A percentile compares a stretch with the other conserved stretches of the same genome.
Conservation (phyloP, 352 stramenopile species). For the Phytophthora vignae region DNA sequence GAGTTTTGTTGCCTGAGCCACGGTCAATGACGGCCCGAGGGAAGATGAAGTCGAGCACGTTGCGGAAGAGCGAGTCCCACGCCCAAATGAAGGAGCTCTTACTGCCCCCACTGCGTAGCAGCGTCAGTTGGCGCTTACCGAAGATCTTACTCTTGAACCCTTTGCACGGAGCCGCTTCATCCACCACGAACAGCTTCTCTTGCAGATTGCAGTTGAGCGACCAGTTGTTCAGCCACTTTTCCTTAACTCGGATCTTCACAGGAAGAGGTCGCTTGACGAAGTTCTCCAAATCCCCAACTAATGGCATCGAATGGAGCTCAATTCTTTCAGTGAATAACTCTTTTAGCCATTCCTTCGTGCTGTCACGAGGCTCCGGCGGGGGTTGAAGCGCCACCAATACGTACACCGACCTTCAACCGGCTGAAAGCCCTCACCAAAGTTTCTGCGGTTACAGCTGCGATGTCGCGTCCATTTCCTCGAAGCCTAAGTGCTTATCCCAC, state of each 20-base stretch:
- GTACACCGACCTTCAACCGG: neutral
- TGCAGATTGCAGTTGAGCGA: conserved; percentile 2
- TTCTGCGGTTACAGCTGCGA: too few relatives aligned
- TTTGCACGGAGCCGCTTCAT: conserved; percentile 11
- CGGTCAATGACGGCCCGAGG: conserved; percentile 14
- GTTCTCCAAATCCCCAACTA: neutral
- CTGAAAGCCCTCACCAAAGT: too few relatives aligned
- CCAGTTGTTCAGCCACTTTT: too few relatives aligned
- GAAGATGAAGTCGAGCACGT: conserved; percentile 18
- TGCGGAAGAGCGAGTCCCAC: conserved; percentile 15
- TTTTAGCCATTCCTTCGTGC: neutral
- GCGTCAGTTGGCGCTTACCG: conserved; percentile 2
- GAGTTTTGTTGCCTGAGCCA: conserved; percentile 11
- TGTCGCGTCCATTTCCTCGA: too few relatives aligned
- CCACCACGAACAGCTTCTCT: conserved; percentile 18
- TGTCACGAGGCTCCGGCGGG: neutral
- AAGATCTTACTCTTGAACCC: conserved; percentile 16
- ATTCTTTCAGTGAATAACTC: neutral
- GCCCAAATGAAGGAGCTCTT: conserved; percentile 11
- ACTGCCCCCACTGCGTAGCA: conserved; percentile 1
- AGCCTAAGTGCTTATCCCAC: too few relatives aligned
- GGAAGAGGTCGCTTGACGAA: conserved; percentile 11
- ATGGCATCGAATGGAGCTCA: neutral
- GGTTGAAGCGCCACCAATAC: conserved; percentile 7
- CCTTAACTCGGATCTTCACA: conserved; percentile 12